phyloP scores from a whole-genome alignment of 116 monocot genomes.

The Iris pallida region DNA sequence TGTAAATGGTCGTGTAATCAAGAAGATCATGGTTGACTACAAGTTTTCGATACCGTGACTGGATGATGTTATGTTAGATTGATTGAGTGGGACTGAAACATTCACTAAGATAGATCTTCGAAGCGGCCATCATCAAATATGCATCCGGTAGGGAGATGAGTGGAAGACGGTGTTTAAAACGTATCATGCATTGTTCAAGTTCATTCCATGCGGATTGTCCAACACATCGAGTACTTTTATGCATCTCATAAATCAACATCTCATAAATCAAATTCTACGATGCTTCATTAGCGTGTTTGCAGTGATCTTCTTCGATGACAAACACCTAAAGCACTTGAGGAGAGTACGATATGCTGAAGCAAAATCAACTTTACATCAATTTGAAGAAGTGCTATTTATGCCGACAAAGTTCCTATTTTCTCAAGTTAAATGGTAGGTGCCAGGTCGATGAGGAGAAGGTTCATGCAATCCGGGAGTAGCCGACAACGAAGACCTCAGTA shows the following conservation, averaged over 20 bases:
- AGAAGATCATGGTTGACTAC: neutral
- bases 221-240: neutral
- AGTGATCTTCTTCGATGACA: neutral
- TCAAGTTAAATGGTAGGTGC: neutral
- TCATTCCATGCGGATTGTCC: too few relatives aligned
- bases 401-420: neutral
- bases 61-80: neutral
- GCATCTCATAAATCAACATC: neutral
- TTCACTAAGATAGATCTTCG: constrained; percentile 5
- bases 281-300: neutral
- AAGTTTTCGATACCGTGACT: neutral
- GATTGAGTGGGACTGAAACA: neutral
- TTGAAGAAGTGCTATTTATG: neutral
- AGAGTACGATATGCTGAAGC: neutral
- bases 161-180: constrained; percentile 5
- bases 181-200: neutral
- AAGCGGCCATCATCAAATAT: constrained; percentile 9
- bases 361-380: neutral
- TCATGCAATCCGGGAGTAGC: neutral
- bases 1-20: neutral
- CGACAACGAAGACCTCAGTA: neutral
- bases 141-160: neutral
- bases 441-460: neutral
- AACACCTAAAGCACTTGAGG: neutral
- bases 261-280: neutral